Base-by-base conservation (phyloP, 2,329 filamentous ascomycete genomes). In the Claviceps africana region DNA sequence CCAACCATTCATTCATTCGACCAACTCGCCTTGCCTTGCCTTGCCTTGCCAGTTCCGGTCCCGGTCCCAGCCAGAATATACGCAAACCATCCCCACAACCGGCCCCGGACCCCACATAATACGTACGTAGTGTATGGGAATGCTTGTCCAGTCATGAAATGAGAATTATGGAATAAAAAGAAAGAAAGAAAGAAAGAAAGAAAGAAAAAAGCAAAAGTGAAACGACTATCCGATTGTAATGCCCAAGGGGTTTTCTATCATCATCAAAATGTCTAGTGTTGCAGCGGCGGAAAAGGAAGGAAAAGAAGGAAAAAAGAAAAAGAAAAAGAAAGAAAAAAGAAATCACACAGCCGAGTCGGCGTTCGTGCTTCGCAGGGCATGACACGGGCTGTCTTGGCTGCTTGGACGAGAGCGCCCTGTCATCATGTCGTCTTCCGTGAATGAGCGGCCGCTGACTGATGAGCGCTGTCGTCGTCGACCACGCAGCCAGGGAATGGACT, bases 401-500 rank as follows among this genome's bases (percentile, higher is more conserved):
- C 42, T 48, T 19, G 11, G 19, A 21, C 25, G 19, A 15, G 30
- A 21, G 31, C 30, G 31, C 22, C 42, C 43, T 13, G 47, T 30
- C 3, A 13, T 13, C 13, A 51, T 19, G 15, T 43, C 50, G n/a
- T 55, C 54, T 22, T 47, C 44, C 28, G 44, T 44, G 35, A 50
- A 28, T 28, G 51, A 47, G 33, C 54, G 54, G 45, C 51, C 44
- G 17, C 50, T 33, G 31, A 33, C 13, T 4, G 59, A 55, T 19
- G 54, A 48, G 22, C 55, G 53, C 43, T 50, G 52, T 33, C 50
- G 52, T 33, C 43, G 28, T 10, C 52, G 50, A 19, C 44, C 40
- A 13, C 55, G 54, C 72, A 78, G 81, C 80, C 80, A 83, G 30
- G 67, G 70, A 56, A 81, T 63, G 40, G 73, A 75, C 21, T 46